Evolutionary conservation across 306 rosid genomes (phyloP).

Genomic region (Rubus idaeus): DNA sequence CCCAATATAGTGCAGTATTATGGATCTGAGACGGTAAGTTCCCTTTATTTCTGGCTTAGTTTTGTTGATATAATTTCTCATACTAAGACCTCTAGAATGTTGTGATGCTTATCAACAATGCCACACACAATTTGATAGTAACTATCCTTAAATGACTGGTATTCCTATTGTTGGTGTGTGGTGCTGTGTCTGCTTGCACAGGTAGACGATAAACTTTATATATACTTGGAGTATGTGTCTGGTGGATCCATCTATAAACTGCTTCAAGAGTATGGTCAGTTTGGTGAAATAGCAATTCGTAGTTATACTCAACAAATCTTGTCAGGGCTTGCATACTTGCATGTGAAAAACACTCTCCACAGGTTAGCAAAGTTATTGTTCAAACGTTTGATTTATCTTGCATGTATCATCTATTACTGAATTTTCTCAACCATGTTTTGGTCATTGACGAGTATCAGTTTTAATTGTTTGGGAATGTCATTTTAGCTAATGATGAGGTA

Average conservation of each 20-base stretch:
- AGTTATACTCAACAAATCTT: conserved; percentile 52
- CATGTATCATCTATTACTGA: background rate
- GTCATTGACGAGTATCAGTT: conserved; percentile 4
- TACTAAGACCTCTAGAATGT: background rate
- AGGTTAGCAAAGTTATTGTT: conserved; percentile 47
- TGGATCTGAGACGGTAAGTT: conserved; percentile 79
- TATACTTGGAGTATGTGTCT: conserved; percentile 78
- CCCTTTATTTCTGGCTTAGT: background rate
- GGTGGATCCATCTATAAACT: conserved; percentile 80
- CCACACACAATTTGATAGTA: background rate
- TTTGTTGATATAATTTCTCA: conserved; percentile 40
- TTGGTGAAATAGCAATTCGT: conserved; percentile 50
- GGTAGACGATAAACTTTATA: conserved; percentile 45
- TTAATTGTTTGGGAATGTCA: background rate
- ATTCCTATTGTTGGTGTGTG: background rate
- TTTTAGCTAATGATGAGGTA: conserved; percentile 16
- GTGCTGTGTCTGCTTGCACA: conserved; percentile 25
- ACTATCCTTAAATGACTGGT: background rate
- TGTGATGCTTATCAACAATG: background rate
- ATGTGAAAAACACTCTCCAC: conserved; percentile 84
- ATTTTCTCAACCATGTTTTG: conserved; percentile 6
- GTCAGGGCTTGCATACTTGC: conserved; percentile 94
- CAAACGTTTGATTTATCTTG: conserved; percentile 1
- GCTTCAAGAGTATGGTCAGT: conserved; percentile 53
- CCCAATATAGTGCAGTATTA: conserved; percentile 93